These are phyloP conservation scores for Salix purpurea DNA, from an alignment of 345 rosid species.

Conservation along the genomic window DNA sequence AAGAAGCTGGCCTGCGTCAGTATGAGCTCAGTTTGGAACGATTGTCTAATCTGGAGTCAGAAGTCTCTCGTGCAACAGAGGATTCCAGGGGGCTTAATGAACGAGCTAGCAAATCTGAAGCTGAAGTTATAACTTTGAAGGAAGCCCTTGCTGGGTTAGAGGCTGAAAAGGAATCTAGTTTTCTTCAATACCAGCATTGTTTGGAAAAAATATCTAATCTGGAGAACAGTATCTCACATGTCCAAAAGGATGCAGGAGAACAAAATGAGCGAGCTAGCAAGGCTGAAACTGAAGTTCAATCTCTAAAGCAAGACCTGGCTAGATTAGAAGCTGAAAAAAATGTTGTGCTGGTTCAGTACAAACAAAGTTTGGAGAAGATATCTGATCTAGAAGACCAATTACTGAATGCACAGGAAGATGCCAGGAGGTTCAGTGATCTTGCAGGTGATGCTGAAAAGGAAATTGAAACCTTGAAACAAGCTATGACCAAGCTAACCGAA, in stretches of 20 bases:
- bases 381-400: constrained; percentile 57
- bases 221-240: constrained; percentile 47
- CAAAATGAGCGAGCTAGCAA: constrained; percentile 51
- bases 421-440: constrained; percentile 39
- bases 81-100: constrained; percentile 56
- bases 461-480: constrained; percentile 63
- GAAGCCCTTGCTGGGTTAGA: constrained; percentile 56
- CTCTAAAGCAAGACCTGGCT: constrained; percentile 53
- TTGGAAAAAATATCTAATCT: constrained; percentile 58
- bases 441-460: constrained; percentile 68
- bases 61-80: constrained; percentile 63
- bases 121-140: constrained; percentile 64
- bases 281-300: constrained; percentile 55
- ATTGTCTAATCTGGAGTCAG: constrained; percentile 62
- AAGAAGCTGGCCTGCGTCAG: constrained; percentile 67
- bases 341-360: constrained; percentile 49
- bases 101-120: constrained; percentile 70
- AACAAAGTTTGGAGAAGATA: constrained; percentile 52
- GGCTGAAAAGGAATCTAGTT: constrained; percentile 55
- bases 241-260: constrained; percentile 58
- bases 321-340: constrained; percentile 66
- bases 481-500: constrained; percentile 45
- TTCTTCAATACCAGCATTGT: constrained; percentile 69
- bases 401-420: constrained; percentile 55
- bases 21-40: constrained; percentile 71